Conservation (phyloP, 768 basidiomycete genomes). For the Rhizopogon vesiculosus region DNA sequence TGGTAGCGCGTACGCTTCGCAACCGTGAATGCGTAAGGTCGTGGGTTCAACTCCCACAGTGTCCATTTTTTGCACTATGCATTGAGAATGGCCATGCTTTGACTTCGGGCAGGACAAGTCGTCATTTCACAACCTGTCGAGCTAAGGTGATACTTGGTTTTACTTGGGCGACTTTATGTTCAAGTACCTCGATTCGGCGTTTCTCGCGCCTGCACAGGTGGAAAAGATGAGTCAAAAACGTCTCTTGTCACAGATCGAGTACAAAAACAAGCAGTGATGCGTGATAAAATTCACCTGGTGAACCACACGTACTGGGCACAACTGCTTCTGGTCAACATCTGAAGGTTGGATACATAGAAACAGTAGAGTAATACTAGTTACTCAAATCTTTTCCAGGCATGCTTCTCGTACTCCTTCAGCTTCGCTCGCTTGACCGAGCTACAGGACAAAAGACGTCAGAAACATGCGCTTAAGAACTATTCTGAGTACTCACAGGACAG, state of each 20-base stretch:
- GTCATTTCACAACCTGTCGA: too few species aligned
- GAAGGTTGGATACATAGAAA: neutral
- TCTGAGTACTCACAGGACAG: constrained; percentile 48
- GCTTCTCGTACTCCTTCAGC: constrained; percentile 69
- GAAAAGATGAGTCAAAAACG: too few species aligned
- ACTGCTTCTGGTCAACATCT: neutral
- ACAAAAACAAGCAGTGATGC: neutral
- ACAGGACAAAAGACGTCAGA: neutral
- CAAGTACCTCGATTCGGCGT: too few species aligned
- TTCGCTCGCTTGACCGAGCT: constrained; percentile 32
- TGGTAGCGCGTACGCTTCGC: constrained; percentile 30
- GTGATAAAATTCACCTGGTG: neutral
- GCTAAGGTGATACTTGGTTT: too few species aligned
- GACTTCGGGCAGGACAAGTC: too few species aligned
- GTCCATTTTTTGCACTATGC: constrained; percentile 16
- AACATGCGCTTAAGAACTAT: constrained; percentile 20
- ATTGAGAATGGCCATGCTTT: too few species aligned
- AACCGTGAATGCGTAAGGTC: constrained; percentile 24
- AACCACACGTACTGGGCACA: neutral
- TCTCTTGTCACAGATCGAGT: neutral
- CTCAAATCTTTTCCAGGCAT: constrained; percentile 75
- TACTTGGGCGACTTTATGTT: too few species aligned
- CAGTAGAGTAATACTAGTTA: constrained; percentile 3
- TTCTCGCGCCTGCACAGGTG: neutral
- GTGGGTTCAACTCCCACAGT: constrained; percentile 30